phyloP scores from a whole-genome alignment of 1,139 yeast species.

The Blastobotrys ciferrii region DNA sequence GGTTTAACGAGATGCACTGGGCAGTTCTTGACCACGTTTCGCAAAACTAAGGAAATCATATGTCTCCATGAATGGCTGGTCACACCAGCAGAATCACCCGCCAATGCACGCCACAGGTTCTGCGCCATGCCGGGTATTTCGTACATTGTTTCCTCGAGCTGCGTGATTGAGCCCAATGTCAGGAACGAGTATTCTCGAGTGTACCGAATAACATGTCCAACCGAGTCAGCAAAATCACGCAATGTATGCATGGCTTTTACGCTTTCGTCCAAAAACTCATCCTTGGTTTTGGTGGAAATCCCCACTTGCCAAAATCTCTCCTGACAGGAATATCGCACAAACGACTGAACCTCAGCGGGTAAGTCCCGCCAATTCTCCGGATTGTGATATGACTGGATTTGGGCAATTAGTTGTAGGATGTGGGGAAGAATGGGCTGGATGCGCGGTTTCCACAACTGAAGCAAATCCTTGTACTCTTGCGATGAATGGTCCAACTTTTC shows the following conservation, averaged over 20 bases:
- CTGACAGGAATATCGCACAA: slow-evolving; percentile 81
- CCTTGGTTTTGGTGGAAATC: slow-evolving; percentile 89
- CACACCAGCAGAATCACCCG: slow-evolving; percentile 81
- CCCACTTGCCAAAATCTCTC: slow-evolving; percentile 99
- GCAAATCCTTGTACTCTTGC: slow-evolving; percentile 67
- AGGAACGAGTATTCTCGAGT: slow-evolving; percentile 94
- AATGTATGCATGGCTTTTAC: slow-evolving; percentile 91
- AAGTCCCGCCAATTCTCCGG: slow-evolving; percentile 87
- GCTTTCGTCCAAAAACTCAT: slow-evolving; percentile 90
- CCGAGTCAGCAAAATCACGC: slow-evolving; percentile 95
- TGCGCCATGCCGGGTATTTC: slow-evolving; percentile 80
- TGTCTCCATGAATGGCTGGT: slow-evolving; percentile 97
- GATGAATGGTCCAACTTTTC: slow-evolving; percentile 82
- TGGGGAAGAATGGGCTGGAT: slow-evolving; percentile 90
- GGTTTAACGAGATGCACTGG: slow-evolving; percentile 66
- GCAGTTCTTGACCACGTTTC: slow-evolving; percentile 85
- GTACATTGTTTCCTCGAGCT: slow-evolving; percentile 83
- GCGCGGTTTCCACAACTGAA: slow-evolving; percentile 87
- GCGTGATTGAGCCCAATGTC: slow-evolving; percentile 86
- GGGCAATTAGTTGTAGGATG: slow-evolving; percentile 78
- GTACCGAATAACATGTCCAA: slow-evolving; percentile 94
- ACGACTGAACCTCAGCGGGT: slow-evolving; percentile 86
- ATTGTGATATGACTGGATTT: slow-evolving; percentile 91
- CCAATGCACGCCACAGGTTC: slow-evolving; percentile 78
- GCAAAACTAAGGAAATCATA: slow-evolving; percentile 82